Conservation (phyloP, 768 basidiomycete genomes). For the Myochromella boudieri region DNA sequence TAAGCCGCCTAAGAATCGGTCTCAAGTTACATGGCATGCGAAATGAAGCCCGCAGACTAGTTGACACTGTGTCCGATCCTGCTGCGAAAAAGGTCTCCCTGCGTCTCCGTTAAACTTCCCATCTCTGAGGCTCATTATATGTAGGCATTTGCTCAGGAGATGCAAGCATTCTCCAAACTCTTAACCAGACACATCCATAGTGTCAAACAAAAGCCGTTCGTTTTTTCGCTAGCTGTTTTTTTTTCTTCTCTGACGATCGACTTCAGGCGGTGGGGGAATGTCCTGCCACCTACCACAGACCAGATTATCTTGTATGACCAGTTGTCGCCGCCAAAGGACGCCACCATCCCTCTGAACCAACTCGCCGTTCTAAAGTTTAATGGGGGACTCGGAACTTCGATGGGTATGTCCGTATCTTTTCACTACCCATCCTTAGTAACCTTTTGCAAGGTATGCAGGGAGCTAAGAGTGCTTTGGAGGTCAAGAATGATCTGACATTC, state of each 20-base stretch:
- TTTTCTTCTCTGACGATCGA: background rate
- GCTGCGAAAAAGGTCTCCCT: constrained; percentile 59
- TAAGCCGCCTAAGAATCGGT: constrained; percentile 40
- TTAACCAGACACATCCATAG: constrained; percentile 80
- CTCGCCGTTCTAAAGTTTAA: constrained; percentile 63
- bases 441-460: constrained; percentile 60
- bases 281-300: constrained; percentile 41
- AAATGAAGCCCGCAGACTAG: constrained; percentile 68
- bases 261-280: constrained; percentile 18
- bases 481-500: constrained; percentile 87
- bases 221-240: constrained; percentile 21
- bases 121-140: constrained; percentile 17
- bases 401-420: constrained; percentile 45
- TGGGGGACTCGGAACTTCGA: constrained; percentile 84
- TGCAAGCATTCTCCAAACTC: constrained; percentile 82
- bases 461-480: constrained; percentile 84
- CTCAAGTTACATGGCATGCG: constrained; percentile 61
- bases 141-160: constrained; percentile 70
- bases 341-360: constrained; percentile 44
- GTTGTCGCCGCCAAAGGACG: constrained; percentile 49
- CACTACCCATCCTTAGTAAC: background rate
- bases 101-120: background rate
- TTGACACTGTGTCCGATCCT: constrained; percentile 58
- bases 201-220: constrained; percentile 68
- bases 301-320: constrained; percentile 70